Conservation (phyloP, 2,329 filamentous ascomycete species). For the Xylariomycetidae sp. region DNA sequence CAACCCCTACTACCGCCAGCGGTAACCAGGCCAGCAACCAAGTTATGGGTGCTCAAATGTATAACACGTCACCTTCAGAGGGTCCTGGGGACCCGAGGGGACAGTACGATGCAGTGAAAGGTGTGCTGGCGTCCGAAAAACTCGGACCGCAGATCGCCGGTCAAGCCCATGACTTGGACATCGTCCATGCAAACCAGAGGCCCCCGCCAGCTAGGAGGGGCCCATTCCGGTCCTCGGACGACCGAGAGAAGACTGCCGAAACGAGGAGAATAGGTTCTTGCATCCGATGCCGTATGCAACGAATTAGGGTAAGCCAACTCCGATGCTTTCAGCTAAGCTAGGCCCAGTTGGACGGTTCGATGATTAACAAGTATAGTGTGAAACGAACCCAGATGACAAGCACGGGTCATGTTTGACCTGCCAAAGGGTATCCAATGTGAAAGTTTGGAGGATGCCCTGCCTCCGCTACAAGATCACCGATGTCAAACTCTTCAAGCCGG, state of each 20-base stretch:
- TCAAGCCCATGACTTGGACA: conserved; percentile 24
- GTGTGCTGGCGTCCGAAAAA: conserved; percentile 10
- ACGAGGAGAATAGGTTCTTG: conserved; percentile 54
- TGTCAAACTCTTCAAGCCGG: conserved; percentile 51
- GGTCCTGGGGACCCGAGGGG: conserved; percentile 6
- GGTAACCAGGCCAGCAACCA: conserved; percentile 16
- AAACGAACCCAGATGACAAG: conserved; percentile 41
- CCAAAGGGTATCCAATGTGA: conserved; percentile 43
- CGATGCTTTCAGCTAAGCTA: conserved; percentile 2
- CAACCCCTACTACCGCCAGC: conserved; percentile 13
- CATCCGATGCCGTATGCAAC: conserved; percentile 55
- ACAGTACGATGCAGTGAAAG: conserved; percentile 14
- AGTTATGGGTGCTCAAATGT: conserved; percentile 13
- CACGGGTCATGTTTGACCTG: conserved; percentile 47
- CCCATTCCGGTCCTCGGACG: conserved; percentile 47
- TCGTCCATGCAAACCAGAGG: conserved; percentile 29
- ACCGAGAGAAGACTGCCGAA: conserved; percentile 48
- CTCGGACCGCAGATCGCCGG: conserved; percentile 11
- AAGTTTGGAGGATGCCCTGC: conserved; percentile 49
- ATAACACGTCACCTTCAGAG: conserved; percentile 10
- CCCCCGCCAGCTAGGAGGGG: conserved; percentile 38
- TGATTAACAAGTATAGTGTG: conserved; percentile 37
- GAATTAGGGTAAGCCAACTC: conserved; percentile 52
- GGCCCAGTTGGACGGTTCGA: background rate
- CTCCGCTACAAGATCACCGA: conserved; percentile 56